Conservation (phyloP, 2,329 filamentous ascomycete species). For the Arthrobotrys iridis region DNA sequence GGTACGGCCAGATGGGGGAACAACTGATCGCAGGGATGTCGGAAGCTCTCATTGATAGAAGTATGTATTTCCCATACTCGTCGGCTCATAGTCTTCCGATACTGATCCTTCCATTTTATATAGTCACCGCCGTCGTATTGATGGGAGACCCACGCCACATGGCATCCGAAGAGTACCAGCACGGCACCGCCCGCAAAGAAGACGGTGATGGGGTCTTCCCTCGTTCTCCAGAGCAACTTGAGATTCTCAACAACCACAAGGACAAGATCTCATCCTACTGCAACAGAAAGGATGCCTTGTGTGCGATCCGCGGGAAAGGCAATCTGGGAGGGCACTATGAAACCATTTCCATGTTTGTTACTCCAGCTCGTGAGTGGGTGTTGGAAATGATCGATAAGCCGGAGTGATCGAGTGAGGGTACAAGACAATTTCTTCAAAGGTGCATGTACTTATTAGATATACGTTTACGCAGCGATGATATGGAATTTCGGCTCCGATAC, state of each 20-base stretch:
- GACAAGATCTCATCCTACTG: conserved; percentile 49
- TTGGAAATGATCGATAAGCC: conserved; percentile 47
- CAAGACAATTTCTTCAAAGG: too few species aligned
- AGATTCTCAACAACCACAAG: conserved; percentile 23
- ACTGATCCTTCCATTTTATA: not conserved
- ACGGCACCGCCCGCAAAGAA: conserved; percentile 49
- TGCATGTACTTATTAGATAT: too few species aligned
- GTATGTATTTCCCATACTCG: conserved; percentile 26
- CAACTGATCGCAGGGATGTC: conserved; percentile 48
- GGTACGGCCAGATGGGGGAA: conserved; percentile 52
- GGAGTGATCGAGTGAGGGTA: not conserved
- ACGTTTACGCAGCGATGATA: too few species aligned
- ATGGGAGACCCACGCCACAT: conserved; percentile 58
- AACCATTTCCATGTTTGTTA: conserved; percentile 36
- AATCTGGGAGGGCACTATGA: conserved; percentile 46
- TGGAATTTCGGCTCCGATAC: too few species aligned
- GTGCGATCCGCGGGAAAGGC: conserved; percentile 27
- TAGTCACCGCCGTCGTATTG: conserved; percentile 55
- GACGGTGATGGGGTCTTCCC: conserved; percentile 55
- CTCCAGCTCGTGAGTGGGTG: conserved; percentile 37
- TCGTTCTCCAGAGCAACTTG: conserved; percentile 33
- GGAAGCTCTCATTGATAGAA: conserved; percentile 42
- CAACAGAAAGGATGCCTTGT: conserved; percentile 41
- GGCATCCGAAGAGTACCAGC: conserved; percentile 53
- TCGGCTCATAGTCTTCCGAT: not conserved